These are phyloP conservation scores for Fusarium miscanthi DNA, from an alignment of 2,329 filamentous ascomycete species.

Conservation along the genomic window DNA sequence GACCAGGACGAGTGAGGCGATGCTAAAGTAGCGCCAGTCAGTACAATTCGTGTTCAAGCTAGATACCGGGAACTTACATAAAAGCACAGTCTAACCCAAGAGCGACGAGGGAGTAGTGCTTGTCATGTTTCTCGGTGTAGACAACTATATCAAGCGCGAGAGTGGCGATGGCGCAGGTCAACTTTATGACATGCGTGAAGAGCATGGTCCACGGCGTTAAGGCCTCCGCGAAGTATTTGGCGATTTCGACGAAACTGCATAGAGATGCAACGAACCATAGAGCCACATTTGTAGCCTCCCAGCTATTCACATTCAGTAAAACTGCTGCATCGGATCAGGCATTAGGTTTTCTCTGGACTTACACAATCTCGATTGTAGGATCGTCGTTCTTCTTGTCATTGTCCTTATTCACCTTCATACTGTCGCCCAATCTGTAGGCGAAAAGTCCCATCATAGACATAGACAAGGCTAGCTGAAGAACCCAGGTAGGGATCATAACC, in stretches of 20 bases:
- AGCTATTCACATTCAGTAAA: conserved; percentile 52
- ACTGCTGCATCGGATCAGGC: neutral
- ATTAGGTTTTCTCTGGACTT: conserved; percentile 44
- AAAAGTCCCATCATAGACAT: conserved; percentile 63
- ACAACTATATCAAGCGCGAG: conserved; percentile 64
- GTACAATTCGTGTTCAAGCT: neutral
- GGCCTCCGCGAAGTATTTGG: conserved; percentile 59
- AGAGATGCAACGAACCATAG: conserved; percentile 60
- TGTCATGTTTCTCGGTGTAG: conserved; percentile 58
- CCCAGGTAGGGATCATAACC: conserved; percentile 63
- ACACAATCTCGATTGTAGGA: conserved; percentile 63
- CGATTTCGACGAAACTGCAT: conserved; percentile 61
- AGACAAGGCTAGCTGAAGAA: conserved; percentile 59
- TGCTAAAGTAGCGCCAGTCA: conserved; percentile 16
- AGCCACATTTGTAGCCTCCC: conserved; percentile 64
- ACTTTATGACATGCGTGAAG: conserved; percentile 62
- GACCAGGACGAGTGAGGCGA: conserved; percentile 56
- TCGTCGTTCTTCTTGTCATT: conserved; percentile 52
- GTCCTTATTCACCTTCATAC: conserved; percentile 56
- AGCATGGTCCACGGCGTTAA: conserved; percentile 67
- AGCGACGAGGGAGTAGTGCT: conserved; percentile 60
- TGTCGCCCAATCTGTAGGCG: conserved; percentile 62
- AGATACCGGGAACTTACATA: conserved; percentile 54
- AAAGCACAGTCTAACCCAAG: conserved; percentile 61
- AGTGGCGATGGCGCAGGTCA: conserved; percentile 58